Base-by-base conservation (phyloP, 73 alveolate genomes). In the Uronychia setigera region DNA sequence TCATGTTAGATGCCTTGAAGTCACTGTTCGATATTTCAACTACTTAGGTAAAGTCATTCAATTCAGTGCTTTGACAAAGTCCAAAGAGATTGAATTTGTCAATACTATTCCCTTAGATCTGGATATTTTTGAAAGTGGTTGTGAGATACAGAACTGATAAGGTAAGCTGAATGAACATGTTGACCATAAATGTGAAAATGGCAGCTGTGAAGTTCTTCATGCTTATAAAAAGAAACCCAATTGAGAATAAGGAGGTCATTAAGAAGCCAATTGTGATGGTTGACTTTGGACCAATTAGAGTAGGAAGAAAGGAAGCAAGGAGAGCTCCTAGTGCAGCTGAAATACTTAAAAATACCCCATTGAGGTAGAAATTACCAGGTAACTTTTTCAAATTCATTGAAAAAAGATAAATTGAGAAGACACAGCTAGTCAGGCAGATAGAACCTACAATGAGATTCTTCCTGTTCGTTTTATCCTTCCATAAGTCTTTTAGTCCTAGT, bases 61-160 rank as follows among this genome's bases (percentile, higher is more conserved):
- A n/a, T n/a, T n/a, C n/a, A n/a, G n/a, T n/a, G n/a, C n/a, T n/a
- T n/a, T n/a, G n/a, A n/a, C n/a, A n/a, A n/a, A n/a, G n/a, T n/a
- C n/a, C n/a, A n/a, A n/a, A n/a, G n/a, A n/a, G n/a, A n/a, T n/a
- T n/a, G n/a, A n/a, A n/a, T n/a, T n/a, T n/a, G n/a, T n/a, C n/a
- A n/a, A n/a, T n/a, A n/a, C n/a, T n/a, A n/a, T n/a, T n/a, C n/a
- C n/a, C n/a, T n/a, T n/a, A n/a, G n/a, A n/a, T n/a, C n/a, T n/a
- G n/a, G n/a, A n/a, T n/a, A n/a, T n/a, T n/a, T n/a, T n/a, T n/a
- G 31, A 59, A 60, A 33, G 85, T 80, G 9, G 84, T 83, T 5
- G 35, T 74, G 1, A 83, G 29, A 34, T 60, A 83, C 5, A 46
- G 67, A 46, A 46, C 67, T 46, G 67, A 11, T 5, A 46, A 11